Percentiles rank a stretch among this genome's conserved stretches.
These are phyloP conservation scores for Metschnikowia colocasiae DNA, from an alignment of 805 yeast species.

Conservation along the genomic window DNA sequence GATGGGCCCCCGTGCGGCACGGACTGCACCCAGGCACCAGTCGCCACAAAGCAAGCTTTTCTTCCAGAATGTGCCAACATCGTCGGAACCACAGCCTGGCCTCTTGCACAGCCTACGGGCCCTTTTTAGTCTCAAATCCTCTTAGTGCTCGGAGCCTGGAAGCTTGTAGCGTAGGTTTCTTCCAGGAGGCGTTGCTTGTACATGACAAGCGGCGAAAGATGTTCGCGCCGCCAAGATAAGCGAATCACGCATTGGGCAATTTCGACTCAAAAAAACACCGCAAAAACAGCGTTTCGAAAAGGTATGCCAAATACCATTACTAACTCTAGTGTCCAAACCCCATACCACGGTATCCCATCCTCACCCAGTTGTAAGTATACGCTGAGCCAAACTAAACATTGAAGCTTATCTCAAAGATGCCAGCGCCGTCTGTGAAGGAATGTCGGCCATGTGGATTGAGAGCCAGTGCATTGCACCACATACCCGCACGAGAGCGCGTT, in stretches of 20 bases:
- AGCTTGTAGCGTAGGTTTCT: not conserved
- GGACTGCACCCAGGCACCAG: not conserved
- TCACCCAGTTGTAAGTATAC: too few relatives aligned
- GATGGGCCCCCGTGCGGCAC: not conserved
- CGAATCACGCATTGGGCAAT: constrained; percentile 5
- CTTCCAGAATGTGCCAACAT: not conserved
- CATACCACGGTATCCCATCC: too few relatives aligned
- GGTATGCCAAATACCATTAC: not conserved
- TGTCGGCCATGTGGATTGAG: not conserved
- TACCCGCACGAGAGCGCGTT: constrained; percentile 7
- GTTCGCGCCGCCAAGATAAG: constrained; percentile 7
- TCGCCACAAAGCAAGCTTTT: not conserved
- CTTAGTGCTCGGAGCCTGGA: not conserved
- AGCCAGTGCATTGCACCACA: constrained; percentile 5
- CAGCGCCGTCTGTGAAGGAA: not conserved
- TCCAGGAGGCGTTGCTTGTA: not conserved
- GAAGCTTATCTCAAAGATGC: not conserved
- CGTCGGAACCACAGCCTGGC: not conserved
- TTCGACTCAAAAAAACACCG: constrained; percentile 1
- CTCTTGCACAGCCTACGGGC: too few relatives aligned
- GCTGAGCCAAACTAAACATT: too few relatives aligned
- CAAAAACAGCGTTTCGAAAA: not conserved
- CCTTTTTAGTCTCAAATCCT: too few relatives aligned
- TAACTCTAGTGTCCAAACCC: not conserved
- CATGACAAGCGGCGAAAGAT: constrained; percentile 4